A percentile compares a stretch with the other conserved stretches of the same genome.
phyloP scores from a whole-genome alignment of 495 filamentous ascomycete genomes.

The Penicillium fimorum region DNA sequence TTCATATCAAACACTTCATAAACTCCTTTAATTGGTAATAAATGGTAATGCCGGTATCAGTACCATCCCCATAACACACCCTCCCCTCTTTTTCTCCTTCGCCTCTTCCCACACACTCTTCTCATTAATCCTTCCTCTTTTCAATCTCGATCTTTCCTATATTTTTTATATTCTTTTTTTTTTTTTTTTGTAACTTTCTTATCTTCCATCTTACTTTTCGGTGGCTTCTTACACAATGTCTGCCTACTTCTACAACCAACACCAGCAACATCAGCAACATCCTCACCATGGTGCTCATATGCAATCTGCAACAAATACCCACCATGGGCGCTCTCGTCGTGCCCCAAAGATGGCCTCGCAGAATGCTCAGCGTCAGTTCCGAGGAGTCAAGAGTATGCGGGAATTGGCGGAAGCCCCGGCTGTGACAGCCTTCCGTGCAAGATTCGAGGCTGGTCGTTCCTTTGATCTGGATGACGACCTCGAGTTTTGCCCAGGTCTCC shows the following conservation, averaged over 20 bases:
- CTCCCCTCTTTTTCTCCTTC: conserved; percentile 28
- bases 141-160: conserved; percentile 24
- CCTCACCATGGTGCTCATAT: conserved; percentile 49
- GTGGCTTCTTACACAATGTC: conserved; percentile 60
- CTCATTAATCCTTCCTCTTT: conserved; percentile 30
- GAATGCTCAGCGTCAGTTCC: conserved; percentile 82
- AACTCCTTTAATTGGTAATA: background rate
- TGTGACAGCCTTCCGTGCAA: conserved; percentile 71
- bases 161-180: conserved; percentile 17
- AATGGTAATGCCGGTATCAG: conserved; percentile 15
- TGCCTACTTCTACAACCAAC: conserved; percentile 65
- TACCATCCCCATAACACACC: conserved; percentile 20
- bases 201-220: conserved; percentile 19
- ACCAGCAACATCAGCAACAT: conserved; percentile 57
- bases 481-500: conserved; percentile 89
- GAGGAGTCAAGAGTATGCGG: conserved; percentile 78
- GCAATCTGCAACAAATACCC: conserved; percentile 56
- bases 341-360: conserved; percentile 79
- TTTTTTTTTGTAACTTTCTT: conserved; percentile 36
- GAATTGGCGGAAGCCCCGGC: conserved; percentile 78
- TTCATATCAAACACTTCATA: background rate
- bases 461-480: conserved; percentile 98
- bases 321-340: conserved; percentile 85
- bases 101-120: conserved; percentile 24
- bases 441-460: conserved; percentile 88